Percentiles rank a stretch among this genome's conserved stretches.
These are phyloP conservation scores for Trametes cubensis DNA, from an alignment of 768 basidiomycete genomes.

Conservation along the genomic window DNA sequence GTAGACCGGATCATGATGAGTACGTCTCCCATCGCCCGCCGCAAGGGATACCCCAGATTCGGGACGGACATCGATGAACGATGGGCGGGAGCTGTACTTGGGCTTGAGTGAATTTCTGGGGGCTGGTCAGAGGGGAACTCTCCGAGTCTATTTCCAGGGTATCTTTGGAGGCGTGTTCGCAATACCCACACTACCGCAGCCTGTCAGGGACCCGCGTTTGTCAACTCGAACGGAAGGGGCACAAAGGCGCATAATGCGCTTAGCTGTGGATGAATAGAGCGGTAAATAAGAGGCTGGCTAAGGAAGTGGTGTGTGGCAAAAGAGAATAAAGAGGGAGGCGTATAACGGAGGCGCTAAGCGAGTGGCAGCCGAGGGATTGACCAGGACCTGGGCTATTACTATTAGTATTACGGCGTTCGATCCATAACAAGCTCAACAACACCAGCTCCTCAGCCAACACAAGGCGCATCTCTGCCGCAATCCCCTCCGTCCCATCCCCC, in stretches of 20 bases:
- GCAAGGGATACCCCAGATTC: neutral
- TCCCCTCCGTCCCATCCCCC: constrained; percentile 2
- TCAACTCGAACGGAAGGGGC: neutral
- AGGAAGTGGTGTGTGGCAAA: neutral
- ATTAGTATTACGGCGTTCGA: neutral
- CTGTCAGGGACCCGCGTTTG: neutral
- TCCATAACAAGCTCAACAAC: constrained; percentile 22
- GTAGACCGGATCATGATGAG: constrained; percentile 12
- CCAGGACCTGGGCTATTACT: neutral
- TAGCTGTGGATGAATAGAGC: neutral
- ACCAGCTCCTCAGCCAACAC: neutral
- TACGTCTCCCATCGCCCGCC: constrained; percentile 4
- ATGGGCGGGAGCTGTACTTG: neutral
- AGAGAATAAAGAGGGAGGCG: constrained; percentile 1
- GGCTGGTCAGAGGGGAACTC: constrained; percentile 9
- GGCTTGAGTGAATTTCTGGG: neutral
- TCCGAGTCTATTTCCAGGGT: constrained; percentile 21
- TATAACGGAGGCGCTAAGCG: neutral
- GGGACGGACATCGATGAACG: neutral
- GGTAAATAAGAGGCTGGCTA: no score
- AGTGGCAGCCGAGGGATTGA: constrained; percentile 10
- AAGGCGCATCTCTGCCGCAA: constrained; percentile 15
- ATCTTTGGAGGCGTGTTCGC: constrained; percentile 12
- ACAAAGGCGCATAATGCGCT: neutral
- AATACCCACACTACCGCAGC: constrained; percentile 8